A percentile compares a stretch with the other conserved stretches of the same genome.
phyloP scores from a whole-genome alignment of 1,139 yeast species.

The Suhomyces taliae region DNA sequence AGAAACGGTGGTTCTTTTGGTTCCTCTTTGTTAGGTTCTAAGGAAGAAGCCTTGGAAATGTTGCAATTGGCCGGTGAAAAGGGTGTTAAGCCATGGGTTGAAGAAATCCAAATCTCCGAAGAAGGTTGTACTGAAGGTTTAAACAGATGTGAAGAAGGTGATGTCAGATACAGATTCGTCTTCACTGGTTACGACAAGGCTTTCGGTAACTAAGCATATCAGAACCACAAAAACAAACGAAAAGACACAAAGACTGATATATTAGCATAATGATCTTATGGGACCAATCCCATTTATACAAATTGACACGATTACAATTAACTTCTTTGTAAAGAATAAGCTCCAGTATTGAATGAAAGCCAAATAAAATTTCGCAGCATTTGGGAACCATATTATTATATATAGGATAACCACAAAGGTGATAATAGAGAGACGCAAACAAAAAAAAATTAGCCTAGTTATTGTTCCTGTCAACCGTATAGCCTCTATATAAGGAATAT shows the following conservation, averaged over 20 bases:
- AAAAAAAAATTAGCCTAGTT: too few relatives aligned
- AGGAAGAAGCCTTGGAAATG: constrained; percentile 38
- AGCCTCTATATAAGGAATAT: too few relatives aligned
- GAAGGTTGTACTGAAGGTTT: constrained; percentile 30
- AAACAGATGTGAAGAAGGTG: constrained; percentile 28
- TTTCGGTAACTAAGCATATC: constrained; percentile 3
- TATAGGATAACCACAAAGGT: neutral
- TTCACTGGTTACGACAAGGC: constrained; percentile 15
- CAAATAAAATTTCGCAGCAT: too few relatives aligned
- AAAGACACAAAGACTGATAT: neutral
- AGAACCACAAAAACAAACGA: neutral
- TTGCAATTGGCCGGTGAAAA: constrained; percentile 42
- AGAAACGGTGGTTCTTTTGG: constrained; percentile 32
- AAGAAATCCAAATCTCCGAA: constrained; percentile 40
- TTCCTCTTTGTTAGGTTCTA: constrained; percentile 38
- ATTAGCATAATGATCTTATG: too few relatives aligned
- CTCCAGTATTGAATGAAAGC: too few relatives aligned
- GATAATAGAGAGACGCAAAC: neutral
- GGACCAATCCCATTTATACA: too few relatives aligned
- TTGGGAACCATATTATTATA: too few relatives aligned
- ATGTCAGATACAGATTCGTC: constrained; percentile 23
- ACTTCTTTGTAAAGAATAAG: too few relatives aligned
- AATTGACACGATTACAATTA: too few relatives aligned
- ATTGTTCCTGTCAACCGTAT: too few relatives aligned
- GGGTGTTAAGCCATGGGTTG: constrained; percentile 43